A percentile compares a stretch with the other conserved stretches of the same genome.
phyloP scores from a whole-genome alignment of 179 eudicot genomes.

The Patellifolia procumbens region DNA sequence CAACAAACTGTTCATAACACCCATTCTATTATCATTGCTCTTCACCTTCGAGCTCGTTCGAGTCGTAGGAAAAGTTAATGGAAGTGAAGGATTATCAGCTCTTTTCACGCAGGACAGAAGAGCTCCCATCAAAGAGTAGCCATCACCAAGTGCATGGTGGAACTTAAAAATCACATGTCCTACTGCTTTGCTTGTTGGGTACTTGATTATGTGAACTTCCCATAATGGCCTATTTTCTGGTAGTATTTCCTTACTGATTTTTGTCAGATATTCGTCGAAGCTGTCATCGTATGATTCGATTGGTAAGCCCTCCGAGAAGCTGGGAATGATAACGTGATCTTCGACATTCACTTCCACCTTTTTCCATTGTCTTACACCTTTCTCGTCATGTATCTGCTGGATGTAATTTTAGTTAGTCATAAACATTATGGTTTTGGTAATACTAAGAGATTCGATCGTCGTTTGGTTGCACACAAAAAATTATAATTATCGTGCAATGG shows the following conservation, averaged over 20 bases:
- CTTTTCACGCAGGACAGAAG: slow-evolving; percentile 66
- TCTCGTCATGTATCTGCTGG: slow-evolving; percentile 44
- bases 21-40: neutral
- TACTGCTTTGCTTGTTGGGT: slow-evolving; percentile 58
- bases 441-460: neutral
- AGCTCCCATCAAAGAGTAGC: slow-evolving; percentile 75
- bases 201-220: slow-evolving; percentile 63
- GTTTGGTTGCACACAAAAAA: too few relatives aligned
- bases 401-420: neutral
- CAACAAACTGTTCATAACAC: slow-evolving; percentile 6
- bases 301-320: slow-evolving; percentile 37
- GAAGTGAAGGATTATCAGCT: slow-evolving; percentile 57
- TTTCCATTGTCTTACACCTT: slow-evolving; percentile 61
- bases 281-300: slow-evolving; percentile 41
- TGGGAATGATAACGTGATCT: slow-evolving; percentile 54
- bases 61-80: slow-evolving; percentile 57
- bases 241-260: slow-evolving; percentile 43
- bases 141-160: slow-evolving; percentile 81
- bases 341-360: slow-evolving; percentile 57
- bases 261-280: slow-evolving; percentile 57
- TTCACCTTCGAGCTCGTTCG: slow-evolving; percentile 4
- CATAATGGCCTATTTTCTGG: slow-evolving; percentile 71
- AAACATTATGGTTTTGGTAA: neutral
- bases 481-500: too few relatives aligned
- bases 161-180: slow-evolving; percentile 57